Conservation (phyloP, 208 protist genomes). For the Naegleria fowleri region DNA sequence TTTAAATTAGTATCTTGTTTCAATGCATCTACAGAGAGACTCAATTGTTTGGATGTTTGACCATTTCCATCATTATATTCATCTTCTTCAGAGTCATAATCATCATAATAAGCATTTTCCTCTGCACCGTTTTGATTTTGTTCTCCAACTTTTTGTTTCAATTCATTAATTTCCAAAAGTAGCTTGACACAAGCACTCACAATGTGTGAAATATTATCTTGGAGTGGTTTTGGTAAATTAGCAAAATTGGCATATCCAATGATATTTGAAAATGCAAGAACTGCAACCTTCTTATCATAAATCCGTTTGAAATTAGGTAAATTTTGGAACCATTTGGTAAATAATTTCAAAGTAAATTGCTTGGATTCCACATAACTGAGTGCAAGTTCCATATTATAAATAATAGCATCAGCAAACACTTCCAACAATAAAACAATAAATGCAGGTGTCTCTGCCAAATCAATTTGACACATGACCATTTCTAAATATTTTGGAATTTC, state of each 20-base stretch:
- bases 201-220: background rate
- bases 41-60: background rate
- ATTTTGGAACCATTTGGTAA: background rate
- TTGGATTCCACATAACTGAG: background rate
- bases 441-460: background rate
- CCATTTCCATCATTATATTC: background rate
- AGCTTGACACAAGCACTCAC: background rate
- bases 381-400: background rate
- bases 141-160: background rate
- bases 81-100: background rate
- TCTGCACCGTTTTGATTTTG: background rate
- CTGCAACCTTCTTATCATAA: background rate
- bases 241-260: background rate
- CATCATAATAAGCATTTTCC: background rate
- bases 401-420: background rate
- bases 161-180: background rate
- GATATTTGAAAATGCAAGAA: background rate
- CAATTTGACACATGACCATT: background rate
- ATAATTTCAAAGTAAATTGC: background rate
- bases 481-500: background rate
- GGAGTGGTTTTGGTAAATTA: background rate
- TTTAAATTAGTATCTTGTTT: background rate
- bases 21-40: background rate
- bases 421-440: conserved; percentile 9
- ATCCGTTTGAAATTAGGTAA: background rate